Conservation (phyloP, 2,329 filamentous ascomycete genomes). For the Aspergillus neoniger region DNA sequence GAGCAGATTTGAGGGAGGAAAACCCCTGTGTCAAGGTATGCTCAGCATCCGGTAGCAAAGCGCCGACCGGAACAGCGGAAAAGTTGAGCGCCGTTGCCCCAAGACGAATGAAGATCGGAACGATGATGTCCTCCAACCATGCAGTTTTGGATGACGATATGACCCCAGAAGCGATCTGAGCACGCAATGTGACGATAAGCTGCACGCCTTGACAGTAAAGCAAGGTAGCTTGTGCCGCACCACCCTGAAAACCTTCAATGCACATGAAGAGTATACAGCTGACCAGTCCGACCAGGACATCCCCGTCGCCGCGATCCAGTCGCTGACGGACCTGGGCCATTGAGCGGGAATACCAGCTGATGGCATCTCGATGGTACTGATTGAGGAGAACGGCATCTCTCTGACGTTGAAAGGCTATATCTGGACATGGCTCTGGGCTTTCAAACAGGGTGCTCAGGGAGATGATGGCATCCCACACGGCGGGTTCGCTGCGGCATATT, state of each 20-base stretch:
- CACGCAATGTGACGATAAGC: conserved; percentile 27
- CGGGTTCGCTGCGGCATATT: conserved; percentile 37
- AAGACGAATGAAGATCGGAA: conserved; percentile 32
- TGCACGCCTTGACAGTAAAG: conserved; percentile 30
- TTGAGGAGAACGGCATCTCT: background rate
- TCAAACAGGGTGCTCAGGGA: conserved; percentile 41
- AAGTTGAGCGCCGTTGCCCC: conserved; percentile 20
- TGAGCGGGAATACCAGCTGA: conserved; percentile 37
- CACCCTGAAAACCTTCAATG: conserved; percentile 32
- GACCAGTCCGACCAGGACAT: conserved; percentile 32
- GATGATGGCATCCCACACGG: conserved; percentile 44
- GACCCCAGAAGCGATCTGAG: conserved; percentile 14
- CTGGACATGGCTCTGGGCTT: conserved; percentile 21
- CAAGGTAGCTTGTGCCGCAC: conserved; percentile 25
- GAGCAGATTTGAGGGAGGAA: conserved; percentile 20
- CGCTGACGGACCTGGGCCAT: conserved; percentile 27
- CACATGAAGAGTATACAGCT: conserved; percentile 39
- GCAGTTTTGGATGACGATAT: conserved; percentile 19
- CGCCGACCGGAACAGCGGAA: conserved; percentile 6
- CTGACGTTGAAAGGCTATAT: conserved; percentile 11
- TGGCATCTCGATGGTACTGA: conserved; percentile 29
- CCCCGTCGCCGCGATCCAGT: conserved; percentile 25
- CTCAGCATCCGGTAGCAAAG: background rate
- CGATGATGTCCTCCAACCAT: conserved; percentile 30
- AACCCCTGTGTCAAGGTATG: conserved; percentile 3